phyloP scores from a whole-genome alignment of 2,329 filamentous ascomycete species.

The Pseudogymnoascus verrucosus region DNA sequence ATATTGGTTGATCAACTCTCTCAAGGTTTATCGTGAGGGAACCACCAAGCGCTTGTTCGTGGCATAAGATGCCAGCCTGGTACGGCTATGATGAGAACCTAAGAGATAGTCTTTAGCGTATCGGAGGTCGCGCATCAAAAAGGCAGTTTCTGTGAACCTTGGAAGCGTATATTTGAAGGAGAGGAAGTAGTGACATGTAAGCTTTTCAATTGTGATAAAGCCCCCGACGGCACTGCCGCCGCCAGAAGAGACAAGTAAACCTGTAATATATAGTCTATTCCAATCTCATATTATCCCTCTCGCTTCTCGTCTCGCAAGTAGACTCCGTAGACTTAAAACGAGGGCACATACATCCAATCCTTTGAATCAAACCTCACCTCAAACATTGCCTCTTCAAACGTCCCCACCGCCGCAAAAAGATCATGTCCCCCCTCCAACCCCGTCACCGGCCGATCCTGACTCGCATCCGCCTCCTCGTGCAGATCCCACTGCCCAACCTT shows the following conservation, averaged over 20 bases:
- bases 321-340: slow-evolving; percentile 12
- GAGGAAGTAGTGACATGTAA: neutral
- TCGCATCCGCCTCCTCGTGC: slow-evolving; percentile 63
- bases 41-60: neutral
- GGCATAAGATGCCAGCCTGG: neutral
- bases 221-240: neutral
- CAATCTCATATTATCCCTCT: neutral
- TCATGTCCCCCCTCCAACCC: slow-evolving; percentile 67
- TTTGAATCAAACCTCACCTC: slow-evolving; percentile 56
- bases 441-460: slow-evolving; percentile 51
- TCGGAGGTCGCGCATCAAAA: neutral
- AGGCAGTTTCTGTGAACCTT: neutral
- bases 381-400: slow-evolving; percentile 60
- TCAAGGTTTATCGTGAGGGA: slow-evolving; percentile 19
- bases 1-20: slow-evolving; percentile 26
- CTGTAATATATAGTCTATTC: neutral
- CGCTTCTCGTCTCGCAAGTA: neutral
- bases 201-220: neutral
- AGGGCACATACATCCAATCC: slow-evolving; percentile 46
- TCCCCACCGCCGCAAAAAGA: slow-evolving; percentile 61
- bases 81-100: neutral
- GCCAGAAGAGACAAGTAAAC: neutral
- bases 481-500: slow-evolving; percentile 59
- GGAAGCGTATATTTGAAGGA: neutral
- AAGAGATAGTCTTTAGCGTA: neutral